Percentiles rank a stretch among this genome's conserved stretches.
Conservation (phyloP, 1,139 yeast genomes). For the Meyerozyma smithsonii region DNA sequence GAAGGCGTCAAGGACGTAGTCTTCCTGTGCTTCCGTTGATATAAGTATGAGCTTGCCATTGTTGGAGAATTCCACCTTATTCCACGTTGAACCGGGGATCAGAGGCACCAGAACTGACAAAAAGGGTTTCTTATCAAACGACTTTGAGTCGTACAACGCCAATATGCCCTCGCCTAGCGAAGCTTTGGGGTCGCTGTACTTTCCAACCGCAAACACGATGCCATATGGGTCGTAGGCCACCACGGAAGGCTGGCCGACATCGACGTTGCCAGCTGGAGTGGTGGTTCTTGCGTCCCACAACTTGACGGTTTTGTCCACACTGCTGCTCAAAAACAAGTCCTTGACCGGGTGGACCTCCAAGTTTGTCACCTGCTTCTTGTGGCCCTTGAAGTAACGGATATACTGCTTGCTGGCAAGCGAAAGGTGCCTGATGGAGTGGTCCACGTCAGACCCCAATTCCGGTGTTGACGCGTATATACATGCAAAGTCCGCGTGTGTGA, state of each 20-base stretch:
- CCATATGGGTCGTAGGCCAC: conserved; percentile 82
- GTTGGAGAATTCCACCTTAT: conserved; percentile 75
- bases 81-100: conserved; percentile 42
- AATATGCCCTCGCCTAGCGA: conserved; percentile 33
- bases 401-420: conserved; percentile 76
- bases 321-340: conserved; percentile 64
- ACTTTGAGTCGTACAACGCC: conserved; percentile 56
- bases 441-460: conserved; percentile 32
- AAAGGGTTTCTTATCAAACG: conserved; percentile 55
- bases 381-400: conserved; percentile 84
- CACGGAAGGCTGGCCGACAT: conserved; percentile 51
- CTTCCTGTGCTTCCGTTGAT: conserved; percentile 50
- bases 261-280: conserved; percentile 58
- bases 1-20: conserved; percentile 68
- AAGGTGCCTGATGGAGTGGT: conserved; percentile 70
- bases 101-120: conserved; percentile 27
- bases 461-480: conserved; percentile 82
- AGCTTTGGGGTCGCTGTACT: conserved; percentile 16
- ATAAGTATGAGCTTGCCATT: conserved; percentile 73
- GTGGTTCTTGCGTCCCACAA: conserved; percentile 78
- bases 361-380: conserved; percentile 65
- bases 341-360: conserved; percentile 72
- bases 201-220: conserved; percentile 70
- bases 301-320: conserved; percentile 75
- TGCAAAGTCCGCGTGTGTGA: conserved; percentile 71